Evolutionary conservation across 495 filamentous ascomycete genomes (phyloP), one percentile per base, ranked within the genome.

Genomic region (Hypoxylon crocopeplum): DNA sequence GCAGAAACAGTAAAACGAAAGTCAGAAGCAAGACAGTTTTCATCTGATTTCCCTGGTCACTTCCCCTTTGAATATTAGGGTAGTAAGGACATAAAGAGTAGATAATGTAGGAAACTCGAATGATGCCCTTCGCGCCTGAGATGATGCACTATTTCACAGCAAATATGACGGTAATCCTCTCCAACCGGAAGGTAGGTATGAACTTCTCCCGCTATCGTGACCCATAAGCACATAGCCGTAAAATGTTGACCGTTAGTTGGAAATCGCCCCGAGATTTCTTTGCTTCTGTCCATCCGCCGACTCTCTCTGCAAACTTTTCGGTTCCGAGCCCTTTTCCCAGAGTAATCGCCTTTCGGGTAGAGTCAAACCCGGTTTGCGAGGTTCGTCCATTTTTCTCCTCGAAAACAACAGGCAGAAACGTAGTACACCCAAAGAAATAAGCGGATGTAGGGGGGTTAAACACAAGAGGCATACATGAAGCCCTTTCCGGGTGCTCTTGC

Each of bases 201-300:
- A 60, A 40, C 27, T 44, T 64, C 62, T 61, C 57, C 55, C 62
- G 56, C 51, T 66, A 66, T 61, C 62, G 62, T 66, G 62, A 56
- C 38, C 57, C 62, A 53, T 66, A 62, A 66, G 51, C 62, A 60
- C 62, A 66, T 66, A 56, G 62, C 57, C 56, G 42, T 61, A 53
- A 59, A 53, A 61, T 48, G 21, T 39, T 53, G 25, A 66, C 51
- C 62, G 48, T 61, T 45, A 61, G 22, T 49, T 33, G 30, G 41
- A 60, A 45, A 55, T 59, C 38, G 25, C 61, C 49, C 55, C 45
- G 39, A 55, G 29, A 45, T 34, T 50, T 59, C 49, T 50, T 47
- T 45, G 49, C 39, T 40, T 44, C n/a, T n/a, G n/a, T n/a, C n/a
- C n/a, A n/a, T n/a, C n/a, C n/a, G n/a, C n/a, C 22, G 37, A 12